A percentile compares a stretch with the other conserved stretches of the same genome.
Conservation (phyloP, 2,329 filamentous ascomycete genomes). For the Chaetomium sp. region DNA sequence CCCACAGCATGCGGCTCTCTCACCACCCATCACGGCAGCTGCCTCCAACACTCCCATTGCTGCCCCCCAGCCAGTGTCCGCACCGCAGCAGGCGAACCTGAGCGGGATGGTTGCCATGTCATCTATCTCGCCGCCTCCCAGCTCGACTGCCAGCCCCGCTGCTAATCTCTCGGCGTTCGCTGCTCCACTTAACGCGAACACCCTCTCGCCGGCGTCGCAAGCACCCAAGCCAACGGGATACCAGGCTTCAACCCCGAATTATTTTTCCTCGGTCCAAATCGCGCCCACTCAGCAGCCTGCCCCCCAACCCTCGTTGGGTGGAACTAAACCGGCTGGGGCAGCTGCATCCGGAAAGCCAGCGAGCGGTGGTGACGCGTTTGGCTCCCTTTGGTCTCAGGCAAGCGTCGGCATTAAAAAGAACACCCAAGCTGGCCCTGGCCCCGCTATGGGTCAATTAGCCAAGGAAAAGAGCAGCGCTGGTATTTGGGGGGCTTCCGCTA, state of each 20-base stretch:
- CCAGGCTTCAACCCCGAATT: constrained; percentile 80
- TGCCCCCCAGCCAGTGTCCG: constrained; percentile 78
- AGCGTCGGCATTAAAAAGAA: constrained; percentile 71
- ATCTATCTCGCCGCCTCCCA: constrained; percentile 69
- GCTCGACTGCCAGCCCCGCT: constrained; percentile 46
- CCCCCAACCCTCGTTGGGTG: constrained; percentile 10
- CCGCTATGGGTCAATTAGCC: constrained; percentile 88
- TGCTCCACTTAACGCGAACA: constrained; percentile 35
- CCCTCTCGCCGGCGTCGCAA: constrained; percentile 37
- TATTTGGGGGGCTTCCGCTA: constrained; percentile 73
- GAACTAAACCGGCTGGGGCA: constrained; percentile 18
- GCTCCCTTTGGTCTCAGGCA: constrained; percentile 73
- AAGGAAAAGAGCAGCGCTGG: constrained; percentile 95
- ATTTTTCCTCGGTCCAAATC: constrained; percentile 76
- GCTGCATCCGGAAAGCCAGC: constrained; percentile 45
- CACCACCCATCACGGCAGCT: constrained; percentile 44
- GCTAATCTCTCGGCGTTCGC: constrained; percentile 60
- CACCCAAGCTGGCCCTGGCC: constrained; percentile 55
- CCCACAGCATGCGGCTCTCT: constrained; percentile 42
- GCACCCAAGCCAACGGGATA: constrained; percentile 56
- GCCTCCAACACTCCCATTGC: constrained; percentile 63
- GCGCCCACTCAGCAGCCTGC: constrained; percentile 16
- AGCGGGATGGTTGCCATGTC: constrained; percentile 73
- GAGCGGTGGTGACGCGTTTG: constrained; percentile 77
- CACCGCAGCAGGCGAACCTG: constrained; percentile 70